Evolutionary conservation across 2,329 filamentous ascomycete genomes (phyloP).

Genomic region (Exophiala xenobiotica): DNA sequence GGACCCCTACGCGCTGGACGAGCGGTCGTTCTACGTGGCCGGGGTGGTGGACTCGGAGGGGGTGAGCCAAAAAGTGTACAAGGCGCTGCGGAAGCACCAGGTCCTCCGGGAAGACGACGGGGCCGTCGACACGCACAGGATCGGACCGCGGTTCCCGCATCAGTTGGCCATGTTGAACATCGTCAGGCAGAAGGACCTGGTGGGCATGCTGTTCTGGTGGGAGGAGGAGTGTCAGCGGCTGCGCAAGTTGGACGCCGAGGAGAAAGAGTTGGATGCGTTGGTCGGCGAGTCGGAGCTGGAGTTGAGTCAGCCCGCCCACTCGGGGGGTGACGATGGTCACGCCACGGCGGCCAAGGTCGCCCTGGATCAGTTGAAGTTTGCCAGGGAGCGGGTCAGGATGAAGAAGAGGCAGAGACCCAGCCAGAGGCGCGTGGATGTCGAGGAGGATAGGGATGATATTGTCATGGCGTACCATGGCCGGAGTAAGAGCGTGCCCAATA

Average conservation of each 20-base stretch:
- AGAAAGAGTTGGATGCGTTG: slow-evolving; percentile 16
- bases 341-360: slow-evolving; percentile 7
- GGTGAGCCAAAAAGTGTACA: slow-evolving; percentile 12
- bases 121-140: slow-evolving; percentile 22
- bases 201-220: slow-evolving; percentile 28
- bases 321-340: no score
- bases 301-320: no score
- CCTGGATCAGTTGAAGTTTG: slow-evolving; percentile 25
- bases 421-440: slow-evolving; percentile 21
- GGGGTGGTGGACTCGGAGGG: slow-evolving; percentile 22
- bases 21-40: slow-evolving; percentile 23
- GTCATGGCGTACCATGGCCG: slow-evolving; percentile 21
- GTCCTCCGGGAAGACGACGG: slow-evolving; percentile 12
- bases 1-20: slow-evolving; percentile 21
- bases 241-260: slow-evolving; percentile 23
- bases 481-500: slow-evolving; percentile 16
- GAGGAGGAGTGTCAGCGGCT: slow-evolving; percentile 27
- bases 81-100: slow-evolving; percentile 15
- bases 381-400: slow-evolving; percentile 26
- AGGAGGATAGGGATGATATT: slow-evolving; percentile 22
- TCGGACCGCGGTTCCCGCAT: slow-evolving; percentile 22
- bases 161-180: slow-evolving; percentile 22
- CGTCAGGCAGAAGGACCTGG: slow-evolving; percentile 18
- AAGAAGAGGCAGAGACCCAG: slow-evolving; percentile 25
- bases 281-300: slow-evolving; percentile 12